Conservation (phyloP, 106 monocot species). For the Acanthochlamys bracteata region DNA sequence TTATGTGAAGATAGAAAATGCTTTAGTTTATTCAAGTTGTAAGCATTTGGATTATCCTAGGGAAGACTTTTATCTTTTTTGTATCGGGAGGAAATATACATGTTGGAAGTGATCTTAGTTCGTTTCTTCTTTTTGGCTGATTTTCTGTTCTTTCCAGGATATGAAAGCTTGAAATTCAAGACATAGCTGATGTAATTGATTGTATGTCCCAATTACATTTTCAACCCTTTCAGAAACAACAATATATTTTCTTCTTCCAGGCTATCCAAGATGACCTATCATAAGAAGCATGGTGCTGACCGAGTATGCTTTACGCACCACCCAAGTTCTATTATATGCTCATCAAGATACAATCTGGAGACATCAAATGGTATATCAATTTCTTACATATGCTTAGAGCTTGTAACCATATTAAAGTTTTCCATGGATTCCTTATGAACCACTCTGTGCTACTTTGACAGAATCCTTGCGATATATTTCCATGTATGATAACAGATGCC, state of each 20-base stretch:
- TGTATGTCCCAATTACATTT: background rate
- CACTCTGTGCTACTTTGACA: slow-evolving; percentile 12
- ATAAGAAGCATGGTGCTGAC: slow-evolving; percentile 92
- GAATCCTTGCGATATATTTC: slow-evolving; percentile 88
- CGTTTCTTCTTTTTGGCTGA: too few species aligned
- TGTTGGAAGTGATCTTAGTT: too few species aligned
- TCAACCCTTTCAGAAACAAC: background rate
- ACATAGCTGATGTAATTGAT: too few species aligned
- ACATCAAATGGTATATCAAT: slow-evolving; percentile 35
- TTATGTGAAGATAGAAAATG: too few species aligned
- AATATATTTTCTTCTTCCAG: slow-evolving; percentile 19
- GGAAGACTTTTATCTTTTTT: too few species aligned
- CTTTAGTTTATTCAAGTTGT: too few species aligned
- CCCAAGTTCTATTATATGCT: slow-evolving; percentile 91
- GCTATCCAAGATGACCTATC: slow-evolving; percentile 86
- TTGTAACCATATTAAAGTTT: background rate
- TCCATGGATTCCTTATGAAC: background rate
- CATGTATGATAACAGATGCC: slow-evolving; percentile 91
- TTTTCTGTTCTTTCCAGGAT: too few species aligned
- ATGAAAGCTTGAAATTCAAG: too few species aligned
- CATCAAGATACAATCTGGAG: slow-evolving; percentile 84
- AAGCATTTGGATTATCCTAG: too few species aligned
- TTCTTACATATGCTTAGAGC: background rate
- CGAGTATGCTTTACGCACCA: slow-evolving; percentile 90
- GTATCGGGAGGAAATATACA: too few species aligned